Percentiles rank a stretch among this genome's conserved stretches.
phyloP scores from a whole-genome alignment of 768 basidiomycete species.

The Leucogyrophana mollusca region DNA sequence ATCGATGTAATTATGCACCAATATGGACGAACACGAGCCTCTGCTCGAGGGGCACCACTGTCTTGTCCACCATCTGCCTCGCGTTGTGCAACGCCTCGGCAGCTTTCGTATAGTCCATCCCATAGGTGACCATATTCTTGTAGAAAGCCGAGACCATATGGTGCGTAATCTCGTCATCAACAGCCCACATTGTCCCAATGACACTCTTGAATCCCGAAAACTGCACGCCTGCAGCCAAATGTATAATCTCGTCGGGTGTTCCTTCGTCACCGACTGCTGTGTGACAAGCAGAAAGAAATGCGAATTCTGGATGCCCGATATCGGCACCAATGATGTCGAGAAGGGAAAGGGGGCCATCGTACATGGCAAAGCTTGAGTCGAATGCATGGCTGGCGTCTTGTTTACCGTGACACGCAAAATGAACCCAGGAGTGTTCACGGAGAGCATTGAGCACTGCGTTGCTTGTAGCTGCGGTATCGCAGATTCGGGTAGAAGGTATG shows the following conservation, averaged over 20 bases:
- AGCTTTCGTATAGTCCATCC: too few relatives aligned
- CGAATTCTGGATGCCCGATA: slow-evolving; percentile 23
- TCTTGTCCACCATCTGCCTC: too few relatives aligned
- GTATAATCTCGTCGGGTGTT: slow-evolving; percentile 26
- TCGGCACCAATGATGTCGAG: too few relatives aligned
- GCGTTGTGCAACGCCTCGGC: too few relatives aligned
- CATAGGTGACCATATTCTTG: too few relatives aligned
- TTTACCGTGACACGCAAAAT: slow-evolving; percentile 23
- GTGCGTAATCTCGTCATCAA: slow-evolving; percentile 13
- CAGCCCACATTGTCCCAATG: slow-evolving; percentile 30
- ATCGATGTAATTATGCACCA: too few relatives aligned
- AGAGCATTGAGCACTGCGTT: slow-evolving; percentile 4
- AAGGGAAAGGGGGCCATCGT: too few relatives aligned
- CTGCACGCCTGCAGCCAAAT: slow-evolving; percentile 30
- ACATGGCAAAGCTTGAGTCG: slow-evolving; percentile 12
- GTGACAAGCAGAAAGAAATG: slow-evolving; percentile 30
- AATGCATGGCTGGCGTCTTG: slow-evolving; percentile 11
- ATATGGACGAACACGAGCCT: too few relatives aligned
- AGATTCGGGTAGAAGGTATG: slow-evolving; percentile 1
- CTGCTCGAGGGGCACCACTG: too few relatives aligned
- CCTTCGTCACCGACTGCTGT: slow-evolving; percentile 23
- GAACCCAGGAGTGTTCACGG: slow-evolving; percentile 12
- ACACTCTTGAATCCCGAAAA: slow-evolving; percentile 27
- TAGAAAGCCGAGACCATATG: slow-evolving; percentile 17
- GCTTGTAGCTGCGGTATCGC: slow-evolving; percentile 4